Base-by-base conservation (phyloP, 176 grass and related monocot genomes). In the Aegilops sharonensis region DNA sequence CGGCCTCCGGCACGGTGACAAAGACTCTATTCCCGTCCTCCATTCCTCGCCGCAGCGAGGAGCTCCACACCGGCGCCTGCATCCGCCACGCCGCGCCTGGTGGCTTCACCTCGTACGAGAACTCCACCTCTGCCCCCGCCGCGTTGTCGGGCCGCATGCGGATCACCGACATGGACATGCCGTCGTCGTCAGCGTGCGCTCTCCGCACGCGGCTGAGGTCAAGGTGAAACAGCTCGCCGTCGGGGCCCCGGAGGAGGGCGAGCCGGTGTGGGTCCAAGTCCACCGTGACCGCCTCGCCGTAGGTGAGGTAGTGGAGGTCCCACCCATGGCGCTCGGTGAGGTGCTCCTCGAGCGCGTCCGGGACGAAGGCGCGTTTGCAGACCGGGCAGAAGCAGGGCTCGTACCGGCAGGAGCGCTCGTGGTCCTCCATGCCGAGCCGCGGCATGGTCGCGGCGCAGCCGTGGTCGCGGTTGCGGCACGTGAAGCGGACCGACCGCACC, bases 381-480 rank as follows among this genome's bases (percentile, higher is more conserved):
- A 9, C 43, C 8, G 73, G 83, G 72, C 83, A 85, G 83, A 85
- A 85, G 30, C 63, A 75, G 20, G 72, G 83, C 42, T 43, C 72
- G 60, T 67, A 39, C 37, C 6, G 35, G 6, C 35, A 36, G 35
- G 35, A 36, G 72, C n/a, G 62, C 74, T 78, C 63, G 73, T 78
- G 83, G 0, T 6, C 73, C 8, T 20, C 74, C 29, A 68, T 5
- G 21, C 27, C 47, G 30, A 0, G 62, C 5, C 74, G 45, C 8
- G 83, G 83, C 20, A 54, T 31, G 31, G 20, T 56, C 5, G 74
- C 12, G 1, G 31, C 43, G 63, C 83, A 85, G n/a, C 83, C 62
- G 73, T 27, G 18, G 1, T 27, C 8, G 73, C 37, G 4, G 83
- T 85, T 78, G 2, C 0, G 1, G 83, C 83, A 85, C 8, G 20